Base-by-base conservation (phyloP, 495 filamentous ascomycete species). In the Aspergillus heteromorphus region DNA sequence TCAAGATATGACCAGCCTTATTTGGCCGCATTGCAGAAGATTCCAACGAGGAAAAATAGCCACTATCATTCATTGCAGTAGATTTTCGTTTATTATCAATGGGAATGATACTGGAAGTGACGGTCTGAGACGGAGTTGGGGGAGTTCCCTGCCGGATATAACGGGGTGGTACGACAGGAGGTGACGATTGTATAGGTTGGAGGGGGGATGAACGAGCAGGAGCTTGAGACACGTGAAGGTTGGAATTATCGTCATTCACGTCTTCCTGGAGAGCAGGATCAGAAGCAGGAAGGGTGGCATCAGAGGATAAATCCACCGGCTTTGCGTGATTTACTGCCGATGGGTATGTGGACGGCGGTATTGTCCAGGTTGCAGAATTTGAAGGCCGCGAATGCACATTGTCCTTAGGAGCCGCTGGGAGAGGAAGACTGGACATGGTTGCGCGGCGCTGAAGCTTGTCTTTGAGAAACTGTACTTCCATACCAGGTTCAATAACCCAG, bases 1-100 rank as follows among this genome's bases (percentile, higher is more conserved):
- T 87, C 51, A 87, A 71, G 2, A 89, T 77, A 53, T 82, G 73
- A 6, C 73, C 75, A 30, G 73, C 64, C 50, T 82, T 82, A 49
- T 83, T 82, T 23, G 86, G 84, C 29, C 92, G 81, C 60, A 89
- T 77, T n/a, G 79, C 89, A 0, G 93, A 97, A 1, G 93, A 97
- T 41, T 97, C 93, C n/a, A 98, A 73, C 0, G 92, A 97, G 1
- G 93, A 98, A 62, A 95, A 96, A 67, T 97, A 98, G 10, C 93
- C 93, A 67, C 92, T 96, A 62, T 98, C 93, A 59, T 95, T 91
- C 73, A 96, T 84, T 13, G 83, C 82, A 59, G 83, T 81, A n/a
- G 69, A 69, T 64, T 88, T 92, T 42, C 87, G 83, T 69, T 89
- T 92, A 45, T 84, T 81, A 11, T 78, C 73, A 11, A 78, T 82